Evolutionary conservation across 495 filamentous ascomycete species (phyloP).

Genomic region (Tirmania nivea): DNA sequence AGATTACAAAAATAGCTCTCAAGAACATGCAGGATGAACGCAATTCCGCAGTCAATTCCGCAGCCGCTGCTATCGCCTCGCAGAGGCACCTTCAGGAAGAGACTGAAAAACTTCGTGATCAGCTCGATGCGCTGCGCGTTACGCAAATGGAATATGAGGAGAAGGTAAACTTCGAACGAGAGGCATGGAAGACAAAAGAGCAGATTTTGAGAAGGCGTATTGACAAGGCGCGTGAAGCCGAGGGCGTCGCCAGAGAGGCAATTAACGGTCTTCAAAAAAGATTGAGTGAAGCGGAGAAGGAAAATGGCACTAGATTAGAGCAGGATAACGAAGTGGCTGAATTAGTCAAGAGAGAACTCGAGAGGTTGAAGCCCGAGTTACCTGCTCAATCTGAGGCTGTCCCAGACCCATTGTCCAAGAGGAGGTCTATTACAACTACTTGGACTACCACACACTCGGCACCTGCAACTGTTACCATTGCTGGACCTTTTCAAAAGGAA

Average conservation of each 20-base stretch:
- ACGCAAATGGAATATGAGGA: constrained; percentile 13
- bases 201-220: constrained; percentile 6
- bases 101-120: constrained; percentile 28
- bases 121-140: constrained; percentile 28
- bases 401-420: too few species aligned
- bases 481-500: neutral
- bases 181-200: constrained; percentile 11
- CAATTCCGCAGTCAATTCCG: constrained; percentile 40
- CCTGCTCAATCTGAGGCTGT: neutral
- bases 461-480: neutral
- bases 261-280: constrained; percentile 1
- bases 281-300: neutral
- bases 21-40: constrained; percentile 41
- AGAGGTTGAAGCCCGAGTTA: neutral
- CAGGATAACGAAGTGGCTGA: neutral
- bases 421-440: too few species aligned
- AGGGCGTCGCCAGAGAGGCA: constrained; percentile 6
- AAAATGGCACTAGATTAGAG: neutral
- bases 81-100: constrained; percentile 41
- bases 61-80: constrained; percentile 40
- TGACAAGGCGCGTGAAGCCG: constrained; percentile 11
- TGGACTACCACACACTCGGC: neutral
- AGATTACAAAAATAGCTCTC: constrained; percentile 36
- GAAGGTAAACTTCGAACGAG: constrained; percentile 1
- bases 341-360: neutral